phyloP scores from a whole-genome alignment of 2,329 filamentous ascomycete genomes.

The Aspergillus sp. region DNA sequence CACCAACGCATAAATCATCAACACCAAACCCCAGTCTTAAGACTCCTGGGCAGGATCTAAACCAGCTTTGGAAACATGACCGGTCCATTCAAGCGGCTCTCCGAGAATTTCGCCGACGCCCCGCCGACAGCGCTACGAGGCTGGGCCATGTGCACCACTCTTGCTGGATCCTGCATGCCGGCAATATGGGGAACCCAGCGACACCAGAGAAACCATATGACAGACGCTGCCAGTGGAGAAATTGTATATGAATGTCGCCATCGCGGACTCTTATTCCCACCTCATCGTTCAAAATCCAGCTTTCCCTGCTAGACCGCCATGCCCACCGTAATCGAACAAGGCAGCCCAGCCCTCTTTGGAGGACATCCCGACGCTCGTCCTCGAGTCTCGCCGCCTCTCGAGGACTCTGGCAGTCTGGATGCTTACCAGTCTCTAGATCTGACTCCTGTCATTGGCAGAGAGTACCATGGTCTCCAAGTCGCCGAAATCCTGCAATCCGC shows the following conservation, averaged over 20 bases:
- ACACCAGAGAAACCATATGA: neutral
- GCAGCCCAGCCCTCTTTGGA: slow-evolving; percentile 18
- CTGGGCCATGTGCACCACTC: slow-evolving; percentile 1
- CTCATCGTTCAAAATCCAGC: neutral
- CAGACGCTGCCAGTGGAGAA: neutral
- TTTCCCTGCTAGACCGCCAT: slow-evolving; percentile 8
- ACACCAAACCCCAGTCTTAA: too few relatives aligned
- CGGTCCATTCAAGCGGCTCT: slow-evolving; percentile 2
- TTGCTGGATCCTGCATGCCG: neutral
- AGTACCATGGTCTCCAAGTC: slow-evolving; percentile 39
- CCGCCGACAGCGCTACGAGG: slow-evolving; percentile 16
- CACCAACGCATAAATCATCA: too few relatives aligned
- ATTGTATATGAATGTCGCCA: slow-evolving; percentile 7
- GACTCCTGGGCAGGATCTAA: neutral
- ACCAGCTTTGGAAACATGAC: slow-evolving; percentile 1
- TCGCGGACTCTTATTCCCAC: neutral
- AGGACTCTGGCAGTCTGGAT: slow-evolving; percentile 40
- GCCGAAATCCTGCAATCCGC: slow-evolving; percentile 58
- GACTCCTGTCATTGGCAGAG: slow-evolving; percentile 42
- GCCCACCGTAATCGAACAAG: slow-evolving; percentile 16
- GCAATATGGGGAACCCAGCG: too few relatives aligned
- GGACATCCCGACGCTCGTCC: slow-evolving; percentile 25
- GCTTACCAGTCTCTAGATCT: slow-evolving; percentile 41
- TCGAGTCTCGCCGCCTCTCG: slow-evolving; percentile 33
- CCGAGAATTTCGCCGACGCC: slow-evolving; percentile 29